Conservation (phyloP, 2,329 filamentous ascomycete genomes). For the Fusarium aywerte region DNA sequence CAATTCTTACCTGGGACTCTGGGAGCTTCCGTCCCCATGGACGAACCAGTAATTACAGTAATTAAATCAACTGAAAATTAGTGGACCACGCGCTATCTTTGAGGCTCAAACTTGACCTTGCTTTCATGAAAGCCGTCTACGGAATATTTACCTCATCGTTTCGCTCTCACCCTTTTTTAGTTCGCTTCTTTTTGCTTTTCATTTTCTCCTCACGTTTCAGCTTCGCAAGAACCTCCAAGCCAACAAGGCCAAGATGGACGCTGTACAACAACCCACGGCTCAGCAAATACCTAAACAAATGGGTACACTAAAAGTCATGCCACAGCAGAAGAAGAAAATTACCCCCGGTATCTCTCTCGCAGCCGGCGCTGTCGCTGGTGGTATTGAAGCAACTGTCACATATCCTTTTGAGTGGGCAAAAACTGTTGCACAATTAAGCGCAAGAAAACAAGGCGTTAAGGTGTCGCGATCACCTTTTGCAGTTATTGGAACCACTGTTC, state of each 20-base stretch:
- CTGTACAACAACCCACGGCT: slow-evolving; percentile 4
- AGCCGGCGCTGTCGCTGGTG: slow-evolving; percentile 63
- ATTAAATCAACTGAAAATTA: not conserved
- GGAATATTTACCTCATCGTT: not conserved
- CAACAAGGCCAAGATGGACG: slow-evolving; percentile 9
- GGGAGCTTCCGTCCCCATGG: not conserved
- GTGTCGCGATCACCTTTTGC: slow-evolving; percentile 64
- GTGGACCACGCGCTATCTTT: not conserved
- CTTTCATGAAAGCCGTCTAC: not conserved
- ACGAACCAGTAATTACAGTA: not conserved
- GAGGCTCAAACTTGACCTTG: not conserved
- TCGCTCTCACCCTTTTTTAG: not conserved
- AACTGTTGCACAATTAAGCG: slow-evolving; percentile 67
- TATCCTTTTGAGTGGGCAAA: slow-evolving; percentile 77
- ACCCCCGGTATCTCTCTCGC: slow-evolving; percentile 59
- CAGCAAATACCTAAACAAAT: not conserved
- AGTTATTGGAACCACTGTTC: slow-evolving; percentile 65
- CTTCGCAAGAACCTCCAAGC: not conserved
- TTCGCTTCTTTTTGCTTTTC: not conserved
- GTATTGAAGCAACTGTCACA: slow-evolving; percentile 63
- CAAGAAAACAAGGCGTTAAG: slow-evolving; percentile 12
- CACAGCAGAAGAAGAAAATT: slow-evolving; percentile 25
- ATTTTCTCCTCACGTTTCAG: not conserved
- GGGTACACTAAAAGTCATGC: not conserved
- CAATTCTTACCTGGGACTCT: not conserved